These are phyloP conservation scores for Golubevia sp. DNA, from an alignment of 1,284 basidiomycete genomes.

Conservation along the genomic window DNA sequence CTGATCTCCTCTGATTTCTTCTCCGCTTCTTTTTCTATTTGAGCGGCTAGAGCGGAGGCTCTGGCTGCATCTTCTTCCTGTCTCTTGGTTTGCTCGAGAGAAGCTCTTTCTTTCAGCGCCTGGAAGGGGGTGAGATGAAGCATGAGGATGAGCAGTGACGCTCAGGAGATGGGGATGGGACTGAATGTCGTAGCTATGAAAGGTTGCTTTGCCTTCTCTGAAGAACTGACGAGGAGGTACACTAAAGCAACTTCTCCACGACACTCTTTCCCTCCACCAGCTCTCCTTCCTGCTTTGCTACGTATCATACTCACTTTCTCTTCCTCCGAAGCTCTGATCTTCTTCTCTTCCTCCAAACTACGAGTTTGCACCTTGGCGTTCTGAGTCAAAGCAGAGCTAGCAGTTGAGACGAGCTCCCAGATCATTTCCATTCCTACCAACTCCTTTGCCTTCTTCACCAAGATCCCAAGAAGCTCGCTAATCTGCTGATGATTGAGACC, in stretches of 20 bases:
- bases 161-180: no score
- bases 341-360: conserved; percentile 54
- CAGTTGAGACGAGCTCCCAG: conserved; percentile 50
- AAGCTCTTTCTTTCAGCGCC: conserved; percentile 13
- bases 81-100: conserved; percentile 6
- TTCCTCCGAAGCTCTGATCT: conserved; percentile 35
- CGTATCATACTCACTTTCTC: conserved; percentile 19
- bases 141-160: neutral
- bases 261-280: neutral
- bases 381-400: conserved; percentile 1
- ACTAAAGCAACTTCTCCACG: neutral
- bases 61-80: conserved; percentile 28
- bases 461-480: conserved; percentile 19
- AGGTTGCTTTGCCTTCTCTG: no score
- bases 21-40: conserved; percentile 39
- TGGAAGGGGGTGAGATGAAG: conserved; percentile 6
- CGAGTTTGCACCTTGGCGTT: conserved; percentile 24
- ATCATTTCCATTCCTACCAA: conserved; percentile 59
- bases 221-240: no score
- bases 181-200: no score
- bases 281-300: no score
- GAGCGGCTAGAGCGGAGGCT: conserved; percentile 33
- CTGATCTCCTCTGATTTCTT: conserved; percentile 34
- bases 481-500: conserved; percentile 28
- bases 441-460: conserved; percentile 32